Evolutionary conservation across 176 grass and related monocot genomes (phyloP), one percentile per base, ranked within the genome.

Genomic region (Lolium multiflorum): DNA sequence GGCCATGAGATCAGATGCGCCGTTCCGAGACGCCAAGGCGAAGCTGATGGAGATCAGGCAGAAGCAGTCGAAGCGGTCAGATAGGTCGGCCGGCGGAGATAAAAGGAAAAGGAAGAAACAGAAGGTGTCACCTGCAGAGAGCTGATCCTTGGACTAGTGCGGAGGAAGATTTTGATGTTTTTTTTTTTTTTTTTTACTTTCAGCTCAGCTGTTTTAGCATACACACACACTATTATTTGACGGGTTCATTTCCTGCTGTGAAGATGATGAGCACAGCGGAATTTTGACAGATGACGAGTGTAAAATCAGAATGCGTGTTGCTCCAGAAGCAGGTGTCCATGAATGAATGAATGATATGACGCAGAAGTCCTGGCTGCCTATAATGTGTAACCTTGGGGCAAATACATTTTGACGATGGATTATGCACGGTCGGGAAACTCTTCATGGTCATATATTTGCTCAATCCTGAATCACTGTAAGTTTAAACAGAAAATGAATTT

Each of bases 11-110:
- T 98, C 96, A 24, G 96, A 98, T 65, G 96, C 96, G 5, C 93
- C 90, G 5, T 98, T 98, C 88, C 89, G 90, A 68, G 96, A 95
- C 55, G 96, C 96, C 6, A 95, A 94, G 28, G 91, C 86, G 18
- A 98, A 88, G 56, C 90, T 98, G 20, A 80, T 91, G 88, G 96
- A 96, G 86, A 94, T 98, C 46, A 94, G 90, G 54, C 82, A 89
- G 54, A 26, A 66, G 26, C 63, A 66, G 63, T 66, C 63, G 14
- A 66, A 66, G 14, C 63, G 62, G 24, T 31, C 62, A 7, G 62
- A 65, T 7, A 65, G 62, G 62, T 65, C 62, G 22, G 24, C 12
- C 7, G 62, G 25, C 24, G 25, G 62, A 13, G 63, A 35, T 35
- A 35, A 37, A 7, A 66, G 63, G 62, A 65, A 65, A 7, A 66